phyloP scores from a whole-genome alignment of 176 grass and related monocot genomes.

The Triticum urartu region DNA sequence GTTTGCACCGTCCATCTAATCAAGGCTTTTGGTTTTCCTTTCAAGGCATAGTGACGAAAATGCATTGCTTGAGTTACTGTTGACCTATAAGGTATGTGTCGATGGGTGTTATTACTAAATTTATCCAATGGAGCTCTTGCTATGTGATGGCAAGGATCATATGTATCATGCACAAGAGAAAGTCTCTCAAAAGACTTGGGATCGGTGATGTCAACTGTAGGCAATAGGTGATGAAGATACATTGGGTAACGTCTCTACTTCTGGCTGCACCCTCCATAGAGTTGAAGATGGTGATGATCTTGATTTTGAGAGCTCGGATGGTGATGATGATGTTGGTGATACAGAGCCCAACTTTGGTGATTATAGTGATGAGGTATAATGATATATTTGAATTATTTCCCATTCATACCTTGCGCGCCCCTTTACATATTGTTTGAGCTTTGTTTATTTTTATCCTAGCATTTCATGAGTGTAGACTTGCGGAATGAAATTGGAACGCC shows the following conservation, averaged over 20 bases:
- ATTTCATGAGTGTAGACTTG: background rate
- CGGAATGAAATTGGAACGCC: background rate
- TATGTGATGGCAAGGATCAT: background rate
- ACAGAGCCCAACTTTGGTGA: slow-evolving; percentile 16
- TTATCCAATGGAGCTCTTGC: background rate
- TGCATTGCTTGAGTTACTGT: slow-evolving; percentile 62
- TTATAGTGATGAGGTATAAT: slow-evolving; percentile 60
- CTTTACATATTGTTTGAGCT: background rate
- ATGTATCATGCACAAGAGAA: background rate
- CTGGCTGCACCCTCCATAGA: slow-evolving; percentile 11
- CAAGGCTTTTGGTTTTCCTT: slow-evolving; percentile 11
- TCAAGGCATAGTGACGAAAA: slow-evolving; percentile 62
- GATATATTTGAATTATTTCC: background rate
- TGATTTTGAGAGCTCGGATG: slow-evolving; percentile 44
- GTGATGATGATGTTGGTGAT: slow-evolving; percentile 18
- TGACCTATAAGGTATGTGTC: slow-evolving; percentile 54
- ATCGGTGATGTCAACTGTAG: slow-evolving; percentile 36
- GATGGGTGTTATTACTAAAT: background rate
- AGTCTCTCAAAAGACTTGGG: background rate
- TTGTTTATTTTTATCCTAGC: background rate
- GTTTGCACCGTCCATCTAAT: slow-evolving; percentile 14
- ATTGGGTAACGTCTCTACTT: slow-evolving; percentile 20
- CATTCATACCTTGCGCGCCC: background rate
- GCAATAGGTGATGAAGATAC: slow-evolving; percentile 38
- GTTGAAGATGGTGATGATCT: slow-evolving; percentile 32